Percentiles rank a stretch among this genome's conserved stretches.
Conservation (phyloP, 345 rosid genomes). For the Dipteronia dyeriana region DNA sequence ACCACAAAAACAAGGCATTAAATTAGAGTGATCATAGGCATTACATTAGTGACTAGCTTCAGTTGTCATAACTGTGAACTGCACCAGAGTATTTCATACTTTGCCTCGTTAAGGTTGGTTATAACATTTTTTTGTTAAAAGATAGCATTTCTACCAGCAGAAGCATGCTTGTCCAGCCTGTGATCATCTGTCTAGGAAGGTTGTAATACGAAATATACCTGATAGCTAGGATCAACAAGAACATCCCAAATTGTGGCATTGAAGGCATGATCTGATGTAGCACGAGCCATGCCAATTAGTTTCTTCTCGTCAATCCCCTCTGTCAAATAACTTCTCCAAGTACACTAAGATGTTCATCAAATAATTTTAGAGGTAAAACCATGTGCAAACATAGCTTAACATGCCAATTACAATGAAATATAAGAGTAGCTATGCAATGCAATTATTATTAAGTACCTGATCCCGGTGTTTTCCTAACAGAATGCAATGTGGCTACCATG, state of each 20-base stretch:
- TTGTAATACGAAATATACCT: slow-evolving; percentile 46
- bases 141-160: background rate
- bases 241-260: slow-evolving; percentile 99
- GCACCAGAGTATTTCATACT: background rate
- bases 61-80: background rate
- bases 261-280: slow-evolving; percentile 96
- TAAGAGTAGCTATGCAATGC: background rate
- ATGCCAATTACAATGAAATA: slow-evolving; percentile 15
- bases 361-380: slow-evolving; percentile 40
- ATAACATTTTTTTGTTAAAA: slow-evolving; percentile 1
- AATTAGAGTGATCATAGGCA: too few relatives aligned
- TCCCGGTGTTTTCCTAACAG: slow-evolving; percentile 52
- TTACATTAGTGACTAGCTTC: background rate
- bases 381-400: slow-evolving; percentile 16
- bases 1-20: too few relatives aligned
- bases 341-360: slow-evolving; percentile 88
- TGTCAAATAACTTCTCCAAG: slow-evolving; percentile 94
- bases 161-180: background rate
- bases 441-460: slow-evolving; percentile 51
- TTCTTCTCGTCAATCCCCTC: slow-evolving; percentile 66
- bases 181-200: background rate
- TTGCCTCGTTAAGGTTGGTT: background rate
- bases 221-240: slow-evolving; percentile 93
- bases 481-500: slow-evolving; percentile 91
- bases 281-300: slow-evolving; percentile 98